Percentiles rank a stretch among this genome's conserved stretches.
Conservation (phyloP, 2,329 filamentous ascomycete genomes). For the Orbilia ellipsospora region DNA sequence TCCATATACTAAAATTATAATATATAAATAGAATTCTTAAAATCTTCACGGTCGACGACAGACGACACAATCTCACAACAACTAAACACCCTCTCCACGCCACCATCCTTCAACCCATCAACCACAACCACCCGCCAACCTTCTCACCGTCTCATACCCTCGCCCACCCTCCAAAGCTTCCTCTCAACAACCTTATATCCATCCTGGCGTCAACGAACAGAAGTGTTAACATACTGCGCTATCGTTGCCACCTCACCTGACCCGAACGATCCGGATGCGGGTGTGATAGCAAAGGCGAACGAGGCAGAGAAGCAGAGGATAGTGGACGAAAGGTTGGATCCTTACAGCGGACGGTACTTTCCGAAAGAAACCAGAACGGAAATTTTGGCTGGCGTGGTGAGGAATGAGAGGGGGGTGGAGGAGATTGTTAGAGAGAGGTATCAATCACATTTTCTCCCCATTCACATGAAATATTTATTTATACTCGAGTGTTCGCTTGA, state of each 20-base stretch:
- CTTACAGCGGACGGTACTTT: conserved; percentile 87
- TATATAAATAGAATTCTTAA: conserved; percentile 78
- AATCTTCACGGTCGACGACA: conserved; percentile 81
- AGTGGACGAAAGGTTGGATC: conserved; percentile 89
- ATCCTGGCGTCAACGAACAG: conserved; percentile 83
- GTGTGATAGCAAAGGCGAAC: conserved; percentile 76
- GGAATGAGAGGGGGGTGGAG: conserved; percentile 81
- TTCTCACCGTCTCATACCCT: conserved; percentile 69
- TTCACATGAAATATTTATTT: too few species aligned
- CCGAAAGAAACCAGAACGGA: conserved; percentile 83
- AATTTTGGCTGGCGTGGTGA: conserved; percentile 76
- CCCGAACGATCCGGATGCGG: conserved; percentile 82
- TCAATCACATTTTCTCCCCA: not conserved
- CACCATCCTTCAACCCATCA: conserved; percentile 77
- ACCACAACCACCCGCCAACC: conserved; percentile 74
- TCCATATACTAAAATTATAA: not conserved
- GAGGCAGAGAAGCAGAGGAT: conserved; percentile 76
- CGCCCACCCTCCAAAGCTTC: conserved; percentile 75
- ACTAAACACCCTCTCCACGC: conserved; percentile 77
- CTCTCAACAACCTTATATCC: conserved; percentile 84
- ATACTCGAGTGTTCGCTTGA: not conserved
- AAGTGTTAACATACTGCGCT: conserved; percentile 89
- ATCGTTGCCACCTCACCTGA: conserved; percentile 87
- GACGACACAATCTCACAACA: conserved; percentile 95
- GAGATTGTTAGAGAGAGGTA: conserved; percentile 77